These are phyloP conservation scores for Colletotrichum sp. DNA, from an alignment of 2,329 filamentous ascomycete genomes.

Conservation along the genomic window DNA sequence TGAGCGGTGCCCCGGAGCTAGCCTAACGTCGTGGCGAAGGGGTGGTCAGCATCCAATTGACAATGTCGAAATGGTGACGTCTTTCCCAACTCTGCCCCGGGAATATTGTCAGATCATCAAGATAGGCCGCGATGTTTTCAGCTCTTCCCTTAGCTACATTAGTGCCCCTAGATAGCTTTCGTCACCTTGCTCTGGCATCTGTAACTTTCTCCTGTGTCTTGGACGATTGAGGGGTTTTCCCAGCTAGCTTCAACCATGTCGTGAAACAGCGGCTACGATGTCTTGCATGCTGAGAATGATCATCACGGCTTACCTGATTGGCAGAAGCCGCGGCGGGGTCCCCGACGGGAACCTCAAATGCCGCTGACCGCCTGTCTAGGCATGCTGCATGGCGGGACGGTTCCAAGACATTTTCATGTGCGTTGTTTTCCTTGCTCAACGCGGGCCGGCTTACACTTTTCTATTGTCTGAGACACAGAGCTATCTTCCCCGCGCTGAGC, in stretches of 20 bases:
- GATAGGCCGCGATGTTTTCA: neutral
- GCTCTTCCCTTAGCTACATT: neutral
- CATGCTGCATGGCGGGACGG: neutral
- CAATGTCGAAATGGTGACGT: neutral
- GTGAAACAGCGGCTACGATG: neutral
- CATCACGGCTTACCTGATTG: neutral
- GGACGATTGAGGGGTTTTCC: neutral
- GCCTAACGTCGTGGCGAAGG: neutral
- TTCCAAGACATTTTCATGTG: conserved; percentile 1
- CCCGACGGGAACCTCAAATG: neutral
- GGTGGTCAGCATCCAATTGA: neutral
- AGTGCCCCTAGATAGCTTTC: neutral
- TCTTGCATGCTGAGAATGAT: neutral
- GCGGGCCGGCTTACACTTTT: neutral
- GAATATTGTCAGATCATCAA: neutral
- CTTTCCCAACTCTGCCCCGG: neutral
- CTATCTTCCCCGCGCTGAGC: neutral
- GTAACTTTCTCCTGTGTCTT: neutral
- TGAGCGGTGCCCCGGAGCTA: neutral
- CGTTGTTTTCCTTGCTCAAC: neutral
- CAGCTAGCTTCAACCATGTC: neutral
- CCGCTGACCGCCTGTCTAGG: neutral
- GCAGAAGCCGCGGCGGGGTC: neutral
- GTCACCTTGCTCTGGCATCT: neutral
- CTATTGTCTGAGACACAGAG: neutral